Evolutionary conservation across 2,329 filamentous ascomycete species (phyloP).

Genomic region (Pseudocercospora macadamiae): DNA sequence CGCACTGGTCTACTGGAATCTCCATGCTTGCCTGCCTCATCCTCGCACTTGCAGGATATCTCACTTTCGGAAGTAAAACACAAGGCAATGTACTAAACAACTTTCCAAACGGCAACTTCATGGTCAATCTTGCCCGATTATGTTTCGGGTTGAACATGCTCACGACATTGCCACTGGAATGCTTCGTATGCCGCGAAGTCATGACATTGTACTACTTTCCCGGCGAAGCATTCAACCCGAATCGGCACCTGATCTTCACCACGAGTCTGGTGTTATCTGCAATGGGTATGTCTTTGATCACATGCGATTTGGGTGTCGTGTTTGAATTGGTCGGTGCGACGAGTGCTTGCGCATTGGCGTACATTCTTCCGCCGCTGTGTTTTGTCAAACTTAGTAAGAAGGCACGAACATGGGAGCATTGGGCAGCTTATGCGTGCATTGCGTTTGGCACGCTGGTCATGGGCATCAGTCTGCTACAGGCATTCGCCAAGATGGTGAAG

Average conservation of each 20-base stretch:
- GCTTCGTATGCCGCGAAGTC: slow-evolving; percentile 95
- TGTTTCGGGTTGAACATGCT: slow-evolving; percentile 99
- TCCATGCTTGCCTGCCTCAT: slow-evolving; percentile 89
- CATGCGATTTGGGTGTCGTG: slow-evolving; percentile 90
- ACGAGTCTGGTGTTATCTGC: slow-evolving; percentile 78
- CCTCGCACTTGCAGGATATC: slow-evolving; percentile 86
- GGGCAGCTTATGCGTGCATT: slow-evolving; percentile 71
- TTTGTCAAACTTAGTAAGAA: slow-evolving; percentile 88
- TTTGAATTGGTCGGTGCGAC: slow-evolving; percentile 97
- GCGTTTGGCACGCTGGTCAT: slow-evolving; percentile 80
- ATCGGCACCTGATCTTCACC: slow-evolving; percentile 84
- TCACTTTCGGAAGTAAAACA: slow-evolving; percentile 90
- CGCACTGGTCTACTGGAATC: slow-evolving; percentile 87
- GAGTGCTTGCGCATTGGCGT: slow-evolving; percentile 89
- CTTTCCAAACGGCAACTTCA: slow-evolving; percentile 83
- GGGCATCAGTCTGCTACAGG: slow-evolving; percentile 76
- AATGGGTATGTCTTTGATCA: slow-evolving; percentile 76
- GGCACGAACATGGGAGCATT: slow-evolving; percentile 51
- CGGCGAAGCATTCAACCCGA: slow-evolving; percentile 75
- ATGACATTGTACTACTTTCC: slow-evolving; percentile 85
- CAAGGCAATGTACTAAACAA: slow-evolving; percentile 98
- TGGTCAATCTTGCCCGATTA: slow-evolving; percentile 92
- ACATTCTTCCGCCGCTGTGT: slow-evolving; percentile 91
- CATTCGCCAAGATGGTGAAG: slow-evolving; percentile 65
- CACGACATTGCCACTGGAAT: slow-evolving; percentile 92